These are phyloP conservation scores for Nyssa sinensis DNA, from an alignment of 148 eudicot species.

Conservation along the genomic window DNA sequence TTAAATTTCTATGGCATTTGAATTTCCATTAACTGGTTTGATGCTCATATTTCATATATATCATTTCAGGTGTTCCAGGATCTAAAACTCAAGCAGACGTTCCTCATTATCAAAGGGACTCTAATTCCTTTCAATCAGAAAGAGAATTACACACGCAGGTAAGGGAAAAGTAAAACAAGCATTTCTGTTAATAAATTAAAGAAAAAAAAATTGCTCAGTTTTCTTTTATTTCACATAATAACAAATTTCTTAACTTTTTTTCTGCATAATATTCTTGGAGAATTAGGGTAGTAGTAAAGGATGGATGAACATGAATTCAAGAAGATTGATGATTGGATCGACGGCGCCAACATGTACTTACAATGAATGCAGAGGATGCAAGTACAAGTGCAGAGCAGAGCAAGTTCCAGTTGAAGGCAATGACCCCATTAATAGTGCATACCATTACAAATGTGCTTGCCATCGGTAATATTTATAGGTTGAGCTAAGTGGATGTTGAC, in stretches of 20 bases:
- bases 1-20: too few relatives aligned
- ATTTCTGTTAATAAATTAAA: background rate
- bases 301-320: conserved; percentile 20
- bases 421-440: conserved; percentile 82
- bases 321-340: conserved; percentile 75
- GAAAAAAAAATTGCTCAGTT: background rate
- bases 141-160: conserved; percentile 18
- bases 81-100: conserved; percentile 15
- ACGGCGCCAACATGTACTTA: conserved; percentile 87
- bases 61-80: conserved; percentile 18
- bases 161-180: background rate
- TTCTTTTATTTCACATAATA: too few relatives aligned
- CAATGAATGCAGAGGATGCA: conserved; percentile 92
- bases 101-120: conserved; percentile 13
- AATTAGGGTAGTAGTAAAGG: conserved; percentile 12
- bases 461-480: conserved; percentile 51
- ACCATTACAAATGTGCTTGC: conserved; percentile 87
- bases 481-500: too few relatives aligned
- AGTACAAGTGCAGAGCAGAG: conserved; percentile 81
- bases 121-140: background rate
- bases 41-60: background rate
- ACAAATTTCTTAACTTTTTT: background rate
- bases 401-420: conserved; percentile 95
- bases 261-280: too few relatives aligned
- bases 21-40: background rate